Percentiles rank a stretch among this genome's conserved stretches.
These are phyloP conservation scores for Chalciporus chontae DNA, from an alignment of 768 basidiomycete genomes.

Conservation along the genomic window DNA sequence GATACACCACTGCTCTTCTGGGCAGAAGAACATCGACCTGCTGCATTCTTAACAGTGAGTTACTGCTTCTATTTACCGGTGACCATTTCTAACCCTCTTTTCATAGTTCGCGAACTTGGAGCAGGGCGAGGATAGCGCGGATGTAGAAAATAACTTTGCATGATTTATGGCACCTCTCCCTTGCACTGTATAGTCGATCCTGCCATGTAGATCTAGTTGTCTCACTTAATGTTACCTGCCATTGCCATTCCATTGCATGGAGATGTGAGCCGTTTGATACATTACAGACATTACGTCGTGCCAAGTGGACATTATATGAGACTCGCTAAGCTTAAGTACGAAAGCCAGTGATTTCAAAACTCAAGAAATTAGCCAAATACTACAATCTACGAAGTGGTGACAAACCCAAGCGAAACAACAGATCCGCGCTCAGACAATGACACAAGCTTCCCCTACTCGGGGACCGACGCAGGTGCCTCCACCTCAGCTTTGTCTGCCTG, in stretches of 20 bases:
- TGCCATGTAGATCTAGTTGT: slow-evolving; percentile 17
- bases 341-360: background rate
- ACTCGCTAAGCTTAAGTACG: background rate
- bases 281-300: background rate
- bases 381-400: slow-evolving; percentile 37
- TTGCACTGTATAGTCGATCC: background rate
- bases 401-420: slow-evolving; percentile 50
- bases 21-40: slow-evolving; percentile 92
- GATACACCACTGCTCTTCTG: slow-evolving; percentile 96
- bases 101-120: slow-evolving; percentile 80
- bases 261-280: background rate
- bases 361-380: slow-evolving; percentile 16
- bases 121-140: slow-evolving; percentile 87
- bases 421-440: slow-evolving; percentile 50
- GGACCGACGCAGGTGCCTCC: slow-evolving; percentile 7
- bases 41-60: slow-evolving; percentile 88
- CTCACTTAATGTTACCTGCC: slow-evolving; percentile 3
- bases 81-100: background rate
- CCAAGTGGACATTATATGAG: background rate
- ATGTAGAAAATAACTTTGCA: slow-evolving; percentile 93
- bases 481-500: slow-evolving; percentile 11
- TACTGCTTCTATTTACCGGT: background rate
- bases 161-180: slow-evolving; percentile 37
- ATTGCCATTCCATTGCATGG: background rate
- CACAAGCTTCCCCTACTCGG: slow-evolving; percentile 16